phyloP scores from a whole-genome alignment of 2,329 filamentous ascomycete species.

The Fusarium verrucosum region DNA sequence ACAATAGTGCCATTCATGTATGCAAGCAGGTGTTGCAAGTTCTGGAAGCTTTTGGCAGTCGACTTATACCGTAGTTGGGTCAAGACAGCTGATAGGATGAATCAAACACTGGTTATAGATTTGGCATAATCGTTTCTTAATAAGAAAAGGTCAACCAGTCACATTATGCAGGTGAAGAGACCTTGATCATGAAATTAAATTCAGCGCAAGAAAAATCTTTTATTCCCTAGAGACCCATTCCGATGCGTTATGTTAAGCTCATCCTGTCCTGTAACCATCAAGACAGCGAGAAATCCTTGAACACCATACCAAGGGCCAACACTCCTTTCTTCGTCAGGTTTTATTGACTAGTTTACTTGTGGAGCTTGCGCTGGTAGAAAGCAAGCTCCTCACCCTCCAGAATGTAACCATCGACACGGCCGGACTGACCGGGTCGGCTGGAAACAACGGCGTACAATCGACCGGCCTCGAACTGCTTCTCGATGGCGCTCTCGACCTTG shows the following conservation, averaged over 20 bases:
- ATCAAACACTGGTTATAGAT: conserved; percentile 11
- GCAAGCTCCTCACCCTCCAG: conserved; percentile 99
- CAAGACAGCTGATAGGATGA: conserved; percentile 8
- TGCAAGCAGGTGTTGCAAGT: conserved; percentile 16
- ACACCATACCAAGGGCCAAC: conserved; percentile 50
- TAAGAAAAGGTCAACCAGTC: conserved; percentile 10
- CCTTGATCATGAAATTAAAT: conserved; percentile 46
- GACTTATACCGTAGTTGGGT: not conserved
- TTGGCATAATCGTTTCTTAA: not conserved
- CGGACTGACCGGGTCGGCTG: conserved; percentile 95
- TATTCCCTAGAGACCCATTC: conserved; percentile 52
- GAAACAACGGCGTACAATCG: conserved; percentile 94
- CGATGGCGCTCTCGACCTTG: conserved; percentile 92
- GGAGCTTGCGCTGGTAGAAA: conserved; percentile 99
- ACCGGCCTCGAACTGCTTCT: conserved; percentile 99
- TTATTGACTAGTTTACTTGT: conserved; percentile 77
- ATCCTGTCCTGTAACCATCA: conserved; percentile 50
- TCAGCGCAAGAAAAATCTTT: conserved; percentile 50
- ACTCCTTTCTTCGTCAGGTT: conserved; percentile 36
- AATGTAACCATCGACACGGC: conserved; percentile 96
- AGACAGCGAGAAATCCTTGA: conserved; percentile 51
- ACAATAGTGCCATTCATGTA: conserved; percentile 8
- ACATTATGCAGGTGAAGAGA: conserved; percentile 33
- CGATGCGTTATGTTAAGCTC: conserved; percentile 51
- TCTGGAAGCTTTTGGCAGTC: conserved; percentile 7